Conservation (phyloP, 345 rosid species). For the Passiflora organensis region DNA sequence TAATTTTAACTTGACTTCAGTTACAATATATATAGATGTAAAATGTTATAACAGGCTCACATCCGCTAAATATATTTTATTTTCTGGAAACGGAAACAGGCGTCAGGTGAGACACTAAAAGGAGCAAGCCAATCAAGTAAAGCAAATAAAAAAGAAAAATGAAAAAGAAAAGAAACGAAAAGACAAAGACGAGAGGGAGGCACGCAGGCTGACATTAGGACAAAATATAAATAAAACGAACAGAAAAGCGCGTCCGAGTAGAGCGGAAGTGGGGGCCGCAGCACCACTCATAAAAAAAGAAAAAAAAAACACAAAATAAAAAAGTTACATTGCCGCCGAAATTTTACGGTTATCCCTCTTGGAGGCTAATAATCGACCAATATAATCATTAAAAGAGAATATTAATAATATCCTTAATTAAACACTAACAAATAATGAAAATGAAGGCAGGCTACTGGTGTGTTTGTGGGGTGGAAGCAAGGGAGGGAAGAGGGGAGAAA, state of each 20-base stretch:
- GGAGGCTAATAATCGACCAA: too few relatives aligned
- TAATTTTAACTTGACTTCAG: too few relatives aligned
- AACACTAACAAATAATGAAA: background rate
- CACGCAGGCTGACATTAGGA: background rate
- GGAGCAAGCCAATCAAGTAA: too few relatives aligned
- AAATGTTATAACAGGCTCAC: too few relatives aligned
- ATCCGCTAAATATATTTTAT: too few relatives aligned
- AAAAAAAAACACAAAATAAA: background rate
- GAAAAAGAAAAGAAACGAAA: background rate
- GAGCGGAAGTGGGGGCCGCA: conserved; percentile 35
- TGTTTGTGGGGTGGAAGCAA: conserved; percentile 21
- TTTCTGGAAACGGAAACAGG: too few relatives aligned
- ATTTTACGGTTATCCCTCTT: background rate
- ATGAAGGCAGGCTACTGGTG: background rate
- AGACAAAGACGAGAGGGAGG: background rate
- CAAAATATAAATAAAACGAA: background rate
- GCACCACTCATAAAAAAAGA: conserved; percentile 10
- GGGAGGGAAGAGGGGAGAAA: background rate
- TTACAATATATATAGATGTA: too few relatives aligned
- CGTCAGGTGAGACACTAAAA: too few relatives aligned
- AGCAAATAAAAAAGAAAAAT: background rate
- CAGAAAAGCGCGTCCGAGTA: conserved; percentile 33
- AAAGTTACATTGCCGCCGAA: background rate
- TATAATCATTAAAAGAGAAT: too few relatives aligned
- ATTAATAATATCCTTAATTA: background rate